Evolutionary conservation across 2,329 filamentous ascomycete genomes (phyloP), one percentile per base, ranked within the genome.

Genomic region (Fusarium napiforme): DNA sequence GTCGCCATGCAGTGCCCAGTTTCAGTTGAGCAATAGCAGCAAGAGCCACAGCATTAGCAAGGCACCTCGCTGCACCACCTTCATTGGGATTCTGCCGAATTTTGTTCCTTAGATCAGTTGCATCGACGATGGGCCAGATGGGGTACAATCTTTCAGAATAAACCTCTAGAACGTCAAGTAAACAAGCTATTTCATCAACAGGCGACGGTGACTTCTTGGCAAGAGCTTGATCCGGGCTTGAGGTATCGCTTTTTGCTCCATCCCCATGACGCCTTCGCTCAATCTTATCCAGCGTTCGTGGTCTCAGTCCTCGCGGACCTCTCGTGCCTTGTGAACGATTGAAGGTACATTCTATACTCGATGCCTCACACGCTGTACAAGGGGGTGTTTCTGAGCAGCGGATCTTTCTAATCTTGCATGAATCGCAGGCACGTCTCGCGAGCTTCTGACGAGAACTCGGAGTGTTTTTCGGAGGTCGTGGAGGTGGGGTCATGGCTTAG

Each of bases 361-460:
- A 81, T 21, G 83, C 80, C 30, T 79, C 75, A 71, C 86, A 88
- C 15, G 84, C 82, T 32, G 79, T 79, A 64, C 86, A 88, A 11
- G 86, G 86, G 28, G 84, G 80, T 4, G 80, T 78, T 55, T 86
- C 86, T 19, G 83, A 84, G 75, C 86, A 88, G 52, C 84, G 83
- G 66, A 88, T 84, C 79, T 88, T 88, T 61, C 86, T 83, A 46
- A 88, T 82, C 79, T 86, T 87, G 79, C 86, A 88, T 26, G 83
- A 85, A 69, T 88, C 86, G 76, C 86, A 87, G 16, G 86, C 85
- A 36, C 84, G 76, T 65, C 75, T 67, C 21, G 75, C 75, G 14
- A 77, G 60, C 32, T 55, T 71, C 47, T 76, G 71, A 18, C 75
- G 75, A 39, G 75, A 61, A 19, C 52, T 49, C 42, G 75, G 69